phyloP scores from a whole-genome alignment of 176 grass and related monocot genomes.

The Lolium perenne region DNA sequence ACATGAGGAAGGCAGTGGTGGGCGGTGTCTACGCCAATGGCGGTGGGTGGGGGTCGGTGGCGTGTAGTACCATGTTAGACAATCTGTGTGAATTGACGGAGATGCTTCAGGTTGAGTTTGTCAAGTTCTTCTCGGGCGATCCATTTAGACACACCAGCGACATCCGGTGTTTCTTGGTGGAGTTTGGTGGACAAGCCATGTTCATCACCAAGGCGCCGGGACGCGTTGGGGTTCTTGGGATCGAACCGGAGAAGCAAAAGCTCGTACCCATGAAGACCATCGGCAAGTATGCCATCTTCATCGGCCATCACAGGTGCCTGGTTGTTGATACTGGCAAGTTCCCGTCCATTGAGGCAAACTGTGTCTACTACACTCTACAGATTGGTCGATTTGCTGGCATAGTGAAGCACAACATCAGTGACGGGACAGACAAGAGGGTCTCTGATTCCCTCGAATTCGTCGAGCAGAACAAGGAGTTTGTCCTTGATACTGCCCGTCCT shows the following conservation, averaged over 20 bases:
- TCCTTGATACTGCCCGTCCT: neutral
- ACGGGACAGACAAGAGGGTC: neutral
- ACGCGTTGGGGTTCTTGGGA: neutral
- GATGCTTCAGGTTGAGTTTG: neutral
- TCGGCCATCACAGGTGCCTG: slow-evolving; percentile 8
- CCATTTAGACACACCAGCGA: no score
- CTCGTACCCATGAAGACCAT: neutral
- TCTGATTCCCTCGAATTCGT: neutral
- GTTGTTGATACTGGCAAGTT: neutral
- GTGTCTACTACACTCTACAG: neutral
- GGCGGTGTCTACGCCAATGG: neutral
- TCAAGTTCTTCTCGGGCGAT: neutral
- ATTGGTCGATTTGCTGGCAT: neutral
- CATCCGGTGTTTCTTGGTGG: neutral
- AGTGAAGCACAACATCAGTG: neutral
- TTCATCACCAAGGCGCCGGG: neutral
- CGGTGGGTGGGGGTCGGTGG: neutral
- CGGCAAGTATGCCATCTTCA: slow-evolving; percentile 10
- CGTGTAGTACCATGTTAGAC: neutral
- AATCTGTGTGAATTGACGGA: neutral
- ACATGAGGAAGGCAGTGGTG: neutral
- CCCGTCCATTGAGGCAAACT: neutral
- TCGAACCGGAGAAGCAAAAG: neutral
- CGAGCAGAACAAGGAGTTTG: neutral
- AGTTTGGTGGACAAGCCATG: neutral